These are phyloP conservation scores for Cornus suecica DNA, from an alignment of 148 eudicot genomes.

Conservation along the genomic window DNA sequence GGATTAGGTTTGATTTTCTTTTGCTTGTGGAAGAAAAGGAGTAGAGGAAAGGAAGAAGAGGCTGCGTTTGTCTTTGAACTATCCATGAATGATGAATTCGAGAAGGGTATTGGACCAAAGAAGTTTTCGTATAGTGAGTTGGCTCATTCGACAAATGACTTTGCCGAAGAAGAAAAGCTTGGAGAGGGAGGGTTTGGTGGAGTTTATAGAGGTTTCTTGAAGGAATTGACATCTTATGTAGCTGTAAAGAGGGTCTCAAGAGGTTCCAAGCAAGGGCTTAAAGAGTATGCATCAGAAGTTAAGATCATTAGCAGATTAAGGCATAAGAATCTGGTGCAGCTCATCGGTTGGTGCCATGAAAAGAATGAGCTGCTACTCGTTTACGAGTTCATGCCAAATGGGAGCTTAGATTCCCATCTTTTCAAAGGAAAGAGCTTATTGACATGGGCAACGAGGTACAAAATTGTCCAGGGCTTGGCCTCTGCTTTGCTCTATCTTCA, in stretches of 20 bases:
- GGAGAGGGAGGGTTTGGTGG: slow-evolving; percentile 27
- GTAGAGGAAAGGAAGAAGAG: not conserved
- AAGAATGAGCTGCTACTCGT: not conserved
- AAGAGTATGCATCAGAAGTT: slow-evolving; percentile 34
- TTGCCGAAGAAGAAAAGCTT: slow-evolving; percentile 16
- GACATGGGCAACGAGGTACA: too few relatives aligned
- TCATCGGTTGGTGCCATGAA: not conserved
- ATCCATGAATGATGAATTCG: slow-evolving; percentile 15
- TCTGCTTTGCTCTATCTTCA: too few relatives aligned
- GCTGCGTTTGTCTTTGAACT: not conserved
- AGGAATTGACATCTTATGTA: slow-evolving; percentile 4
- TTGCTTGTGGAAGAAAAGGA: slow-evolving; percentile 4
- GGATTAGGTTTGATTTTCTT: not conserved
- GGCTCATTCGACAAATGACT: slow-evolving; percentile 6
- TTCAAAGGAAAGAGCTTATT: too few relatives aligned
- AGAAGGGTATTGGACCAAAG: slow-evolving; percentile 12
- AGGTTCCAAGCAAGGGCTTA: slow-evolving; percentile 17
- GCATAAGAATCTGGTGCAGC: slow-evolving; percentile 5
- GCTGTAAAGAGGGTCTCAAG: slow-evolving; percentile 29
- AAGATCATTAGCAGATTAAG: slow-evolving; percentile 22
- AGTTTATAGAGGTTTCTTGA: slow-evolving; percentile 17
- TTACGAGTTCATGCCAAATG: too few relatives aligned
- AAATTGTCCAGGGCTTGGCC: too few relatives aligned
- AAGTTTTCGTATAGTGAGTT: slow-evolving; percentile 15
- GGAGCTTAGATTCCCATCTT: too few relatives aligned